A percentile compares a stretch with the other conserved stretches of the same genome.
Evolutionary conservation across 352 stramenopile genomes (phyloP).

Genomic region (Thraustotheca clavata): DNA sequence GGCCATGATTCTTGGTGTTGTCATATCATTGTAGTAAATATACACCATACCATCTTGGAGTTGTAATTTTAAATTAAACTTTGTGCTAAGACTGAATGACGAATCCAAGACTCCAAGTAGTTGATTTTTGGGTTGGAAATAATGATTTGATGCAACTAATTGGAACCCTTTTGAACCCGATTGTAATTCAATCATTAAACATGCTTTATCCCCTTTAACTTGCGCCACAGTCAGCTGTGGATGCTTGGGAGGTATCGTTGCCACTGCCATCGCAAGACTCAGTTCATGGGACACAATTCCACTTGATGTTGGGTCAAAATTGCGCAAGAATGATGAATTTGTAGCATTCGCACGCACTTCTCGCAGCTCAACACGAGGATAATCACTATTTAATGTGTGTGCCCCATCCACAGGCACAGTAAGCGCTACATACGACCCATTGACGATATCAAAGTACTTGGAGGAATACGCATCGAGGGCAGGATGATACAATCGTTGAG

Average conservation of each 20-base stretch:
- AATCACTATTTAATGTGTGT: not conserved
- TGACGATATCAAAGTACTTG: not conserved
- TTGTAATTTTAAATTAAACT: not conserved
- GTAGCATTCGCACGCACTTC: not conserved
- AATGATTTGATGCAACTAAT: not conserved
- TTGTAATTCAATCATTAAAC: slow-evolving; percentile 2
- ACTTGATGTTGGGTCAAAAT: not conserved
- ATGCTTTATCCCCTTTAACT: not conserved
- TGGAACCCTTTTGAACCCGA: not conserved
- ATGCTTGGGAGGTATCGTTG: not conserved
- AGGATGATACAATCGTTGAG: not conserved
- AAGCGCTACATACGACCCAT: not conserved
- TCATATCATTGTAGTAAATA: slow-evolving; percentile 9
- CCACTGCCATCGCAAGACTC: not conserved
- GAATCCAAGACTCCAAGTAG: not conserved
- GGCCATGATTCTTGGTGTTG: not conserved
- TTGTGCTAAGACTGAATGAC: not conserved
- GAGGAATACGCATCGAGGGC: not conserved
- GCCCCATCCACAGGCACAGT: not conserved
- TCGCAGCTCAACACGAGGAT: not conserved
- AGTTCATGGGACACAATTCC: not conserved
- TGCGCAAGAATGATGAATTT: not conserved
- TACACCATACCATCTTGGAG: not conserved
- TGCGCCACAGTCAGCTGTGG: not conserved
- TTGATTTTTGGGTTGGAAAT: not conserved